Base-by-base conservation (phyloP, 208 protist species). In the Trypanosoma scelopori region DNA sequence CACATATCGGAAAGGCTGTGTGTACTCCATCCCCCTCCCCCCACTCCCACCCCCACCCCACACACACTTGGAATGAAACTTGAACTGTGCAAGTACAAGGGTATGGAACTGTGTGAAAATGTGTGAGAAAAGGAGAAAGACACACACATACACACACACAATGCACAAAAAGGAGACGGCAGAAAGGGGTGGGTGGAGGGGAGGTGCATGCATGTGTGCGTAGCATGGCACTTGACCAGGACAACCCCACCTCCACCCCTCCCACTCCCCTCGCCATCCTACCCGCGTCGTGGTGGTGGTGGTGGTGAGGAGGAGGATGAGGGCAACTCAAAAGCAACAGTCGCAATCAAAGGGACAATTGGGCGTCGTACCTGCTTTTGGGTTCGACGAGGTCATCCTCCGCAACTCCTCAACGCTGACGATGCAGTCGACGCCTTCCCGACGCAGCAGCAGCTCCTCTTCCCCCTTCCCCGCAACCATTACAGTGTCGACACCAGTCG, bases 311-410 rank as follows among this genome's bases (percentile, higher is more conserved):
- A n/a, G n/a, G n/a, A n/a, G n/a, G 32, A 37, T 11, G 32, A 37
- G 9, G 5, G 9, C 32, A 37, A 37, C 35, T 85, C 65, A 96
- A 67, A 93, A 96, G 49, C 90, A 96, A 61, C 90, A 96, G 55
- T 96, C 87, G 48, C 90, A 96, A 77, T 93, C 90, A 69, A 96
- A 96, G 5, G 90, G 90, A 68, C 90, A 96, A 68, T 96, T 93
- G 5, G 87, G 79, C 22, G 90, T 96, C 16, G 87, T 89, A 18
- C 90, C 90, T 3, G 90, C 90, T 23, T 78, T 71, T 1, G 87
- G 63, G 50, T 82, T 91, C 20, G 71, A 69, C 0, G 90, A 96
- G 0, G 91, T 75, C 62, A 96, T 89, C 51, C 79, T 89, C 25
- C 79, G 67, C n/a, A 96, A 70, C 74, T 92, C 79, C 27, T 78